Base-by-base conservation (phyloP, 208 protist genomes). In the Crithidia mellificae region DNA sequence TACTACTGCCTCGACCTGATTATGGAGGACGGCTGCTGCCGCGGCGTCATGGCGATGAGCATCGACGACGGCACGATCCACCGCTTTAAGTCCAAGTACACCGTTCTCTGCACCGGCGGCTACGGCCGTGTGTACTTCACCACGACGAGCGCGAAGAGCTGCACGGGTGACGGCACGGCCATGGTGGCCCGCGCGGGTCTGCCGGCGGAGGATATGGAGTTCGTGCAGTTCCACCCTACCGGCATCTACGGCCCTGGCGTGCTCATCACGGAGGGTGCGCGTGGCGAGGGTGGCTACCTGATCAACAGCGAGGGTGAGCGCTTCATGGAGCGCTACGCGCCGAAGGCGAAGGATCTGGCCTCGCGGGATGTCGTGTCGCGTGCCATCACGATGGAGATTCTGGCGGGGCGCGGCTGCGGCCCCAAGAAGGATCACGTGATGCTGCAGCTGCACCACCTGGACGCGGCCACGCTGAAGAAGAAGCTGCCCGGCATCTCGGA, bases 171-270 rank as follows among this genome's bases (percentile, higher is more conserved):
- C 77, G 98, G 98, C 62, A 98, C 90, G 32, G 98, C 93, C 27
- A 99, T 99, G 98, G 98, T 98, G 12, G 85, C 95, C 19, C 98
- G 98, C 66, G 98, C 98, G 4, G 98, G 98, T n/a, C 79, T 99
- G 2, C 98, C 98, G 5, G 80, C 83, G 43, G 85, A 98, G 80
- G 98, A 99, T 83, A 92, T 99, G 63, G 98, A 99, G 86, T 99
- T 99, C 78, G 98, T 99, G 47, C 98, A 99, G 83, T 99, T 99
- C 88, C 98, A 99, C 90, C 98, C 98, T 15, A 99, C 98, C n/a
- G 98, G 98, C 63, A 98, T 99, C 72, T 99, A 99, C 77, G 97
- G 98, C 56, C 95, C 97, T 67, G 98, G 98, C 36, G 99, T 99
- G 74, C 86, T 99, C 17, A 99, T 99, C 85, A 99, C 98, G 11